Evolutionary conservation across 176 grass and related monocot genomes (phyloP).

Genomic region (Oryza glumipatula): DNA sequence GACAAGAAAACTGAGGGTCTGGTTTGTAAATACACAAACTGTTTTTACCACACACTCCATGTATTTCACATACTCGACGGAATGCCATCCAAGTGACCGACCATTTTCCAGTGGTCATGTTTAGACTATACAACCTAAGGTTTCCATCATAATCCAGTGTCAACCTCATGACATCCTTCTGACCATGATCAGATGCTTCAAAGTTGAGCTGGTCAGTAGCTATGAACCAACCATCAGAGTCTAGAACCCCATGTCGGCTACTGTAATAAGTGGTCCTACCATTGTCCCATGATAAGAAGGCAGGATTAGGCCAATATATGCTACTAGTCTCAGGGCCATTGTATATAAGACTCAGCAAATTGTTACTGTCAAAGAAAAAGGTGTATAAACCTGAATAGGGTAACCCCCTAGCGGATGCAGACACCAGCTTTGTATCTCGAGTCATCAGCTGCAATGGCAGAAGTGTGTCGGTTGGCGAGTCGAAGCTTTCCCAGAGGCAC

Average conservation of each 20-base stretch:
- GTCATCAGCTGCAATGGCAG: constrained; percentile 52
- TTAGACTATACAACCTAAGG: constrained; percentile 57
- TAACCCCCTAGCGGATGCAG: constrained; percentile 34
- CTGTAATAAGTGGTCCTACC: constrained; percentile 45
- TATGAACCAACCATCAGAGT: constrained; percentile 38
- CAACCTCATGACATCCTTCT: constrained; percentile 26
- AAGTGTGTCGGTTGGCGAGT: constrained; percentile 56
- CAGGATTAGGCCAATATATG: constrained; percentile 57
- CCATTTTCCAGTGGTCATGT: constrained; percentile 24
- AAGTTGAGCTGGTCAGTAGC: constrained; percentile 40
- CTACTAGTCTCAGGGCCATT: constrained; percentile 43
- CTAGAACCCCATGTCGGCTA: constrained; percentile 37
- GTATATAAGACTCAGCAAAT: constrained; percentile 54
- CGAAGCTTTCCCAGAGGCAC: constrained; percentile 49
- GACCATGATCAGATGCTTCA: constrained; percentile 50
- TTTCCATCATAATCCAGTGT: constrained; percentile 41
- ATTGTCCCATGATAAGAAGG: neutral
- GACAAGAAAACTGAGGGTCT: constrained; percentile 29
- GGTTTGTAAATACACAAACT: constrained; percentile 49
- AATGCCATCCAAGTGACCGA: constrained; percentile 54
- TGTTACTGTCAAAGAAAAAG: constrained; percentile 55
- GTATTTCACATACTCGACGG: constrained; percentile 30
- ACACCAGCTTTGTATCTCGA: constrained; percentile 42
- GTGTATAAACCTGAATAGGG: constrained; percentile 51
- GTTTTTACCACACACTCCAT: constrained; percentile 57